Base-by-base conservation (phyloP, 768 basidiomycete species). In the Lentinula edodes region DNA sequence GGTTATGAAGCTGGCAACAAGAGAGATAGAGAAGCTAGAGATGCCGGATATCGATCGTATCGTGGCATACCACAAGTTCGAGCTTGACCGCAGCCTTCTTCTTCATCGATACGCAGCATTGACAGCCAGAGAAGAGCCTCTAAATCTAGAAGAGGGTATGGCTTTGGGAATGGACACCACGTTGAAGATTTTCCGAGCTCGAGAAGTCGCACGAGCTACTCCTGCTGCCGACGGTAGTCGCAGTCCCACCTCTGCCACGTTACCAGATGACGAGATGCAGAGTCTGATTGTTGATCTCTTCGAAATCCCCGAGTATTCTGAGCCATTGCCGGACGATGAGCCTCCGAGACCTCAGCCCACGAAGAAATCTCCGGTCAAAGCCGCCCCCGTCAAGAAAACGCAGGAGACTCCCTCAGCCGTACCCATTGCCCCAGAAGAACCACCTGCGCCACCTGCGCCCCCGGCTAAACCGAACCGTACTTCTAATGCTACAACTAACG, bases 81-180 rank as follows among this genome's bases (percentile, higher is more conserved):
- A 76, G 0, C 75, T 89, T 52, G 76, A 84, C 64, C 69, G 70
- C 4, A 69, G 74, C 2, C 73, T 83, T 35, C 73, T 90, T 3
- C 70, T 84, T 10, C 82, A 83, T 0, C 78, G 86, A 0, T 90
- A 88, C 58, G 74, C 79, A 0, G 70, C 78, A 0, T 75, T 91
- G 0, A 84, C 83, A 53, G 71, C 73, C 6, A 80, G 87, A 8
- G 74, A 77, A 1, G 78, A 75, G 0, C 78, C 84, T 0, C 74
- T 89, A 5, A 76, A 77, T 0, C 68, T 84, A 5, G 77, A 80
- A 6, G 91, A 91, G 60, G 83, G 80, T 4, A 68, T 70, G n/a
- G 69, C 70, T 23, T 72, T 93, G 18, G 85, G 86, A 0, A 69
- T 84, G 65, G 80, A 83, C 7, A 82, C 81, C 0, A 73, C 83